Evolutionary conservation across 148 eudicot genomes (phyloP).

Genomic region (Tetragonia tetragonoides): DNA sequence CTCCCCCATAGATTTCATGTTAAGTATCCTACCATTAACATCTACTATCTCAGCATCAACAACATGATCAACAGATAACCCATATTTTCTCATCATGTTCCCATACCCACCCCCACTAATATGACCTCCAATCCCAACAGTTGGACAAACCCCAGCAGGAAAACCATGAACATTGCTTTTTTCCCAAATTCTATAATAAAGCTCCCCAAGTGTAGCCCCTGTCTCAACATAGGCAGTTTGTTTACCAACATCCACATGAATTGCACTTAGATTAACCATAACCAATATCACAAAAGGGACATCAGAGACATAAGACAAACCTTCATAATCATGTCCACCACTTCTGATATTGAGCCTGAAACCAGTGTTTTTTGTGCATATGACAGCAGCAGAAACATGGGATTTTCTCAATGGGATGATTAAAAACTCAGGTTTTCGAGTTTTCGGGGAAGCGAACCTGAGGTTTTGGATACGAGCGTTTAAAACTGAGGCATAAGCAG

Average conservation of each 20-base stretch:
- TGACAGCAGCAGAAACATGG: slow-evolving; percentile 29
- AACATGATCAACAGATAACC: slow-evolving; percentile 40
- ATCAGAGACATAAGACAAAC: slow-evolving; percentile 35
- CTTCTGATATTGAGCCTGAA: slow-evolving; percentile 32
- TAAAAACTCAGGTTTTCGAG: slow-evolving; percentile 25
- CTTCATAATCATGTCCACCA: slow-evolving; percentile 60
- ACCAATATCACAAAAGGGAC: slow-evolving; percentile 41
- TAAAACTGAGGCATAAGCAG: slow-evolving; percentile 23
- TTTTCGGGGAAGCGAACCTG: slow-evolving; percentile 12
- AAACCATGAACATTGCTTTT: slow-evolving; percentile 41
- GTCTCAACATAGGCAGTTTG: slow-evolving; percentile 44
- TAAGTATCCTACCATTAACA: slow-evolving; percentile 37
- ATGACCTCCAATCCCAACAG: no score
- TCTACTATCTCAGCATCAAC: slow-evolving; percentile 46
- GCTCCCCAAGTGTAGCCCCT: slow-evolving; percentile 53
- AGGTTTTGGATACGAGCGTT: slow-evolving; percentile 26
- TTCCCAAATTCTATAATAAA: slow-evolving; percentile 36
- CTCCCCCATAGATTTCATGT: slow-evolving; percentile 48
- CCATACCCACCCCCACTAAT: slow-evolving; percentile 65
- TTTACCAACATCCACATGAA: slow-evolving; percentile 22
- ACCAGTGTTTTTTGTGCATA: slow-evolving; percentile 27
- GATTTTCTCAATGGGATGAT: slow-evolving; percentile 26
- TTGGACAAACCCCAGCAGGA: slow-evolving; percentile 58
- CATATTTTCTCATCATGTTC: slow-evolving; percentile 41
- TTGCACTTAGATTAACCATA: slow-evolving; percentile 28